These are phyloP conservation scores for Centella asiatica DNA, from an alignment of 129 eudicot species.

Conservation along the genomic window DNA sequence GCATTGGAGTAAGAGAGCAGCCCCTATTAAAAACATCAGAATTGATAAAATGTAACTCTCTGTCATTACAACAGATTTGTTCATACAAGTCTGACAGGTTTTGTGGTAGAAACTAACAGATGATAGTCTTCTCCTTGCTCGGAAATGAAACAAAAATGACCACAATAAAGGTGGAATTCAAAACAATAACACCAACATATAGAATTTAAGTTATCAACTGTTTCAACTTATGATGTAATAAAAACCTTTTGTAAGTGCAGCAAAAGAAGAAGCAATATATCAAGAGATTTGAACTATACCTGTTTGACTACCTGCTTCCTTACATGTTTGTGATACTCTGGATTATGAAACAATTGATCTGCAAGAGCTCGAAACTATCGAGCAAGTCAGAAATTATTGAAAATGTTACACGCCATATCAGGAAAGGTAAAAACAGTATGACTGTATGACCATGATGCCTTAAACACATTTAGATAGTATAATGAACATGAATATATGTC, in stretches of 20 bases:
- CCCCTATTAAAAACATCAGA: too few species aligned
- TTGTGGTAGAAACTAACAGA: neutral
- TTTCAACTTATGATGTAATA: neutral
- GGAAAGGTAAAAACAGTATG: neutral
- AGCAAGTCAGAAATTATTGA: constrained; percentile 15
- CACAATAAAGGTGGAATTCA: neutral
- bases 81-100: neutral
- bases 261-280: neutral
- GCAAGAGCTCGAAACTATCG: constrained; percentile 65
- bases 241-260: neutral
- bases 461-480: neutral
- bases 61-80: too few species aligned
- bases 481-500: neutral
- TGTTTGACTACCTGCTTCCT: constrained; percentile 48
- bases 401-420: neutral
- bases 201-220: neutral
- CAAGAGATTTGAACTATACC: constrained; percentile 20
- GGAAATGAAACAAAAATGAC: neutral
- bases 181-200: neutral
- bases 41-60: too few species aligned
- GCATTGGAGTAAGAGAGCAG: too few species aligned
- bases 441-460: neutral
- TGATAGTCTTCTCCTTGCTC: neutral
- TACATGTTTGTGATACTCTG: constrained; percentile 49
- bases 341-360: constrained; percentile 51